These are phyloP conservation scores for Colletotrichum chrysophilum DNA, from an alignment of 2,329 filamentous ascomycete species.

Conservation along the genomic window DNA sequence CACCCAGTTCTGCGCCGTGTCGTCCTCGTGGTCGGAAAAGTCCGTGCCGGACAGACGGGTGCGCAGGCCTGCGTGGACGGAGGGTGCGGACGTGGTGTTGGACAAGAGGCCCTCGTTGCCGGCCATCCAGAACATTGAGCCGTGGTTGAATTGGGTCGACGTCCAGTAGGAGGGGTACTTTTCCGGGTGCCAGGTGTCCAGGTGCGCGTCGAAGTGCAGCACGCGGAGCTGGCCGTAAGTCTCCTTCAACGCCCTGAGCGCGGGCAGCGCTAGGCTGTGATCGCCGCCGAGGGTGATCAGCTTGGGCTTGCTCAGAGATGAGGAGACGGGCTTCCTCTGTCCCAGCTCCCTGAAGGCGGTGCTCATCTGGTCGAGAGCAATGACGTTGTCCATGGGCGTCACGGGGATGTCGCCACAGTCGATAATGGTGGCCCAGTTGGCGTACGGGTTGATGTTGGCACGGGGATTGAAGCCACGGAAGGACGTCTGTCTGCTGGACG, in stretches of 20 bases:
- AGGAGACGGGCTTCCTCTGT: slow-evolving; percentile 37
- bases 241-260: slow-evolving; percentile 68
- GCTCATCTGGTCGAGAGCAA: slow-evolving; percentile 85
- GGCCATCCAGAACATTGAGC: slow-evolving; percentile 91
- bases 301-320: slow-evolving; percentile 47
- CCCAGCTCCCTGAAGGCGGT: slow-evolving; percentile 77
- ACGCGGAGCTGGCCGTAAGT: slow-evolving; percentile 70
- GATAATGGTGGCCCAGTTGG: slow-evolving; percentile 76
- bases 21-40: slow-evolving; percentile 73
- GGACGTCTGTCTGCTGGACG: slow-evolving; percentile 79
- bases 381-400: slow-evolving; percentile 83
- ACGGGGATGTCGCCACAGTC: slow-evolving; percentile 93
- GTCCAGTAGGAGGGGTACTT: slow-evolving; percentile 82
- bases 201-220: slow-evolving; percentile 77
- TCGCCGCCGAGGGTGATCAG: slow-evolving; percentile 77
- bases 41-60: slow-evolving; percentile 74
- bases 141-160: slow-evolving; percentile 80
- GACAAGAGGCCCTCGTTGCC: slow-evolving; percentile 79
- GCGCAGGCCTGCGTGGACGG: slow-evolving; percentile 83
- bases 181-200: slow-evolving; percentile 85
- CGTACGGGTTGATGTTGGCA: slow-evolving; percentile 83
- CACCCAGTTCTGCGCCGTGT: slow-evolving; percentile 77
- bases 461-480: slow-evolving; percentile 82
- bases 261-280: slow-evolving; percentile 73
- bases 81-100: slow-evolving; percentile 71